Conservation (phyloP, 1,284 basidiomycete genomes). For the Sporisorium iseilematis-ciliati region DNA sequence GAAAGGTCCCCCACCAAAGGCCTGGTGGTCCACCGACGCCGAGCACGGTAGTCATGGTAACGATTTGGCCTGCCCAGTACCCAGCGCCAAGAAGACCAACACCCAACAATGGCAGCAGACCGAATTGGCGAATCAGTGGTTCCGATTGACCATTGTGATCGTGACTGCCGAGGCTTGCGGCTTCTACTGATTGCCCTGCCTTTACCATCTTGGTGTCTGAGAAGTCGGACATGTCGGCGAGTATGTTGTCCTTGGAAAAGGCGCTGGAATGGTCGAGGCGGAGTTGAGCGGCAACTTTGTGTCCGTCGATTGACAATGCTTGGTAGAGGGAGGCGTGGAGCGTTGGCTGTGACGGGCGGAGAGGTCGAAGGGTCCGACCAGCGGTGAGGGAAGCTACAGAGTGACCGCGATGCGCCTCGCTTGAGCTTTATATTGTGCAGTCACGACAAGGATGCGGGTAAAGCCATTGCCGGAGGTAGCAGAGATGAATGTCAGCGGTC, state of each 20-base stretch:
- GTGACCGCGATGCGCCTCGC: not conserved
- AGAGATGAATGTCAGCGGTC: not conserved
- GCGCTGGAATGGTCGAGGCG: not conserved
- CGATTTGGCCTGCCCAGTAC: slow-evolving; percentile 41
- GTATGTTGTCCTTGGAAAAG: not conserved
- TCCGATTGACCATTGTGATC: slow-evolving; percentile 15
- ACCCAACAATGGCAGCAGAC: slow-evolving; percentile 33
- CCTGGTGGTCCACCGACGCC: slow-evolving; percentile 35
- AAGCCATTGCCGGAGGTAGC: not conserved
- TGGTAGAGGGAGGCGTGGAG: no score
- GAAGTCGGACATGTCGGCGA: slow-evolving; percentile 20
- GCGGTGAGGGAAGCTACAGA: not conserved
- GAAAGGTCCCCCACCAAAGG: slow-evolving; percentile 33
- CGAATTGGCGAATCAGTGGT: slow-evolving; percentile 31
- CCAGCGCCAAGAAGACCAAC: slow-evolving; percentile 38
- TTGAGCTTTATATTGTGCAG: not conserved
- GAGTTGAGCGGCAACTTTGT: not conserved
- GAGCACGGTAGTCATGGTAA: slow-evolving; percentile 36
- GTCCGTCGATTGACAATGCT: no score
- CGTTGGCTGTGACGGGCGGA: not conserved
- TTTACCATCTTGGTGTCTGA: slow-evolving; percentile 15
- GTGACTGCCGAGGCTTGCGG: slow-evolving; percentile 22
- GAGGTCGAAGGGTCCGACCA: not conserved
- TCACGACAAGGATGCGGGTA: not conserved
- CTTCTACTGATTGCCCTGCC: slow-evolving; percentile 13